These are phyloP conservation scores for Diaporthe sp. DNA, from an alignment of 2,329 filamentous ascomycete species.

Conservation along the genomic window DNA sequence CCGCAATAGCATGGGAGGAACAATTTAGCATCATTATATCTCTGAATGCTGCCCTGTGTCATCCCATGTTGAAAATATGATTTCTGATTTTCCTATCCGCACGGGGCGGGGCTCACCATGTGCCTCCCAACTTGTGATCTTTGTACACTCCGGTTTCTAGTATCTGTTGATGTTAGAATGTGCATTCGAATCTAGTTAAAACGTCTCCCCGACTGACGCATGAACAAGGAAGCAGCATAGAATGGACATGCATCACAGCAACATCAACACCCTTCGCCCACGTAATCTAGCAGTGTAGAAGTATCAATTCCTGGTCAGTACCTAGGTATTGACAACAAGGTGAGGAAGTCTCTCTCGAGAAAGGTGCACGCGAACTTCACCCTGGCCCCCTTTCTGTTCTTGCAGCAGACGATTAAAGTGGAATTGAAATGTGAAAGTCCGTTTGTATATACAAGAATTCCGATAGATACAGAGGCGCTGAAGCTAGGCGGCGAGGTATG, in stretches of 20 bases:
- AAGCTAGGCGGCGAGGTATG: background rate
- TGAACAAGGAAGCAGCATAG: background rate
- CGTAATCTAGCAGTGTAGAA: accelerated
- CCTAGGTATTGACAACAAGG: accelerated
- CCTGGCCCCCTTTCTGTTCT: too few species aligned
- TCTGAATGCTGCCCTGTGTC: background rate
- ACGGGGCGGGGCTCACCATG: too few species aligned
- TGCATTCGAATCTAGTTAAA: background rate
- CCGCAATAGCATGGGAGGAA: background rate
- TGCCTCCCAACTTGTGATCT: background rate
- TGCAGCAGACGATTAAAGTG: background rate
- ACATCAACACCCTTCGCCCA: background rate
- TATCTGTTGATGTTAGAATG: background rate
- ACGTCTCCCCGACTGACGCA: background rate
- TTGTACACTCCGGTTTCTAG: background rate
- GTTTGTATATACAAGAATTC: background rate
- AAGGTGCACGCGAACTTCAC: background rate
- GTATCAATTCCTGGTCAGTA: background rate
- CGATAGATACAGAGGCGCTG: background rate
- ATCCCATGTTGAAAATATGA: background rate
- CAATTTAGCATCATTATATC: background rate
- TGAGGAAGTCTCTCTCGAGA: background rate
- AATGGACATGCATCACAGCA: background rate
- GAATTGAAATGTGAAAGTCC: background rate
- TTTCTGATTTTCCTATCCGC: background rate